A percentile compares a stretch with the other conserved stretches of the same genome.
Conservation (phyloP, 1,139 yeast species). For the Lodderomyces margitis region DNA sequence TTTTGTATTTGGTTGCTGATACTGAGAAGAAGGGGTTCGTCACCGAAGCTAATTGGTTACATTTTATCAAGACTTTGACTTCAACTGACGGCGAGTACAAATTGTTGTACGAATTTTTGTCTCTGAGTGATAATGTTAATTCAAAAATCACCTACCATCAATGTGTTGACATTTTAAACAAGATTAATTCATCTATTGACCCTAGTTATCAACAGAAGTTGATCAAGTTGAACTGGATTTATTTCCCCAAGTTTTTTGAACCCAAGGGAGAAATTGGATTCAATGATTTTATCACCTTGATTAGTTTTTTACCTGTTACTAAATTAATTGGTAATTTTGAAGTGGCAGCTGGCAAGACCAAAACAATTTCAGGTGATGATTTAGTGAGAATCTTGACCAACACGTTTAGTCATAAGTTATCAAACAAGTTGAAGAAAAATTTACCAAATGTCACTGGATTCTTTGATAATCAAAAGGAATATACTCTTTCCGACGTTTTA, state of each 20-base stretch:
- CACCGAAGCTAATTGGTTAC: slow-evolving; percentile 57
- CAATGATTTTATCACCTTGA: slow-evolving; percentile 41
- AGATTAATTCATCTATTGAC: slow-evolving; percentile 42
- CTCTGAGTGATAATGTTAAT: slow-evolving; percentile 25
- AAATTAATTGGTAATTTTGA: slow-evolving; percentile 48
- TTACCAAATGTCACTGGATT: slow-evolving; percentile 37
- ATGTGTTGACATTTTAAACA: slow-evolving; percentile 37
- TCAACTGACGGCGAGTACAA: slow-evolving; percentile 59
- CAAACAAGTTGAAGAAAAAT: slow-evolving; percentile 36
- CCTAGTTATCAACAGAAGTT: slow-evolving; percentile 43
- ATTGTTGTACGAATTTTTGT: slow-evolving; percentile 49
- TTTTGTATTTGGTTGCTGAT: slow-evolving; percentile 67
- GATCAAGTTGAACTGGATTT: slow-evolving; percentile 45
- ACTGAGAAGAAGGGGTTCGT: slow-evolving; percentile 60
- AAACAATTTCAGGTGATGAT: slow-evolving; percentile 32
- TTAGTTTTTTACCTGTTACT: slow-evolving; percentile 46
- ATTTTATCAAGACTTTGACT: slow-evolving; percentile 54
- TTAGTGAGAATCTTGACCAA: slow-evolving; percentile 34
- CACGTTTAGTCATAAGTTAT: slow-evolving; percentile 44
- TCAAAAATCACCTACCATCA: slow-evolving; percentile 34
- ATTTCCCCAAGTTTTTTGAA: slow-evolving; percentile 42
- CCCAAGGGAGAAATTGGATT: slow-evolving; percentile 40
- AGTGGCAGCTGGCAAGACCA: slow-evolving; percentile 35
- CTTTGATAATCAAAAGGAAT: slow-evolving; percentile 30
- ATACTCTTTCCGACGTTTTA: slow-evolving; percentile 43